Base-by-base conservation (phyloP, 1,284 basidiomycete species). In the Fistulina hepatica region DNA sequence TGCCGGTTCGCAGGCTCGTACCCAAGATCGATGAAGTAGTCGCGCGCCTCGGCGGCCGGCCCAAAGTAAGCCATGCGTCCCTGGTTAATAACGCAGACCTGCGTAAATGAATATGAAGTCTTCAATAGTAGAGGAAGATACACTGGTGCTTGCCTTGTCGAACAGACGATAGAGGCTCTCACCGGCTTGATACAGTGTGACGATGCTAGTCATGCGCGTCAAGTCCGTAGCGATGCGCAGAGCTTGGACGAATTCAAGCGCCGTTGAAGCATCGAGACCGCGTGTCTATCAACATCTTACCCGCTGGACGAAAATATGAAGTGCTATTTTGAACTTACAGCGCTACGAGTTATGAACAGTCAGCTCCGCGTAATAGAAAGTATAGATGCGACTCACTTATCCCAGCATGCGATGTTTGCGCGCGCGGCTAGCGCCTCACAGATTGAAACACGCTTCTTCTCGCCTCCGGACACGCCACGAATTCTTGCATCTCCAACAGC, bases 401-500 rank as follows among this genome's bases (percentile, higher is more conserved):
- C 84, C 82, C 83, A 88, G 10, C 69, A 63, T 28, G 67, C 69
- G 21, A 88, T 61, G 22, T 68, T 64, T 31, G 69, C 67, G 22
- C 76, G 61, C 11, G 71, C 66, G 0, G 74, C 71, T 32, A 88
- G 56, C 8, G 72, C 66, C 57, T 89, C 85, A 8, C 73, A 68
- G 47, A 89, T 81, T 0, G 77, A 81, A 0, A 88, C 83, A 26
- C 85, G 72, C 57, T 83, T 82, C 58, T 80, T 78, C 63, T 83
- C 73, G n/a, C 85, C 84, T 13, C 83, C 84, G 34, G 73, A 76
- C 7, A 88, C 75, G 41, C 83, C 84, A 4, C 81, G 66, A n/a
- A 86, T 67, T 17, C 67, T 68, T 8, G 74, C 74, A 55, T 85
- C 74, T 7, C 85, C 85, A 33, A 89, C 81, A 16, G 64, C 64